Evolutionary conservation across 768 basidiomycete species (phyloP).

Genomic region (Auriscalpium microsporum): DNA sequence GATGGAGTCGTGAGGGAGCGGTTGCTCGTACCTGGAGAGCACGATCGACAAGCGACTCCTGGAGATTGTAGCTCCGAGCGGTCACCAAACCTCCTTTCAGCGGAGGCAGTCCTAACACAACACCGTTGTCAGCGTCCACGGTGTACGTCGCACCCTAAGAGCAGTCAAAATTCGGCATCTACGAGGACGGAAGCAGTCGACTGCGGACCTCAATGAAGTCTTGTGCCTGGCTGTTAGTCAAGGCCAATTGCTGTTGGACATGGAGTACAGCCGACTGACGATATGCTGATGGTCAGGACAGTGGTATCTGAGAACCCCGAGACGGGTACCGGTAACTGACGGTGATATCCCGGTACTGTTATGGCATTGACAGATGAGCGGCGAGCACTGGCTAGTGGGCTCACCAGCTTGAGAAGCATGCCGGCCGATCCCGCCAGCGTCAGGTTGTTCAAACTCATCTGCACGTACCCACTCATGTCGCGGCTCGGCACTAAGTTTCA

Average conservation of each 20-base stretch:
- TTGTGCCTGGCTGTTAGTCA: slow-evolving; percentile 11
- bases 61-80: slow-evolving; percentile 8
- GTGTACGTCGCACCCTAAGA: slow-evolving; percentile 11
- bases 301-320: background rate
- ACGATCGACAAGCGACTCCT: slow-evolving; percentile 9
- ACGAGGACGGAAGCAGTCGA: background rate
- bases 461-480: slow-evolving; percentile 9
- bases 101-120: slow-evolving; percentile 10
- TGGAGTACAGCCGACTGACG: slow-evolving; percentile 11
- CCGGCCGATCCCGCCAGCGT: slow-evolving; percentile 7
- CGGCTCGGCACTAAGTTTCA: slow-evolving; percentile 8
- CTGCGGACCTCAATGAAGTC: slow-evolving; percentile 12
- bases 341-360: slow-evolving; percentile 10
- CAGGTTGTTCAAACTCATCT: slow-evolving; percentile 5
- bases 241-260: slow-evolving; percentile 9
- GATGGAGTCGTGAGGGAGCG: background rate
- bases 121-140: slow-evolving; percentile 10
- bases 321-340: background rate
- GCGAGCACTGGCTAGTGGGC: background rate
- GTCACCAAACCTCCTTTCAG: slow-evolving; percentile 11
- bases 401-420: slow-evolving; percentile 12
- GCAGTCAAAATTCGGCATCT: background rate
- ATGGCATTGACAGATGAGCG: too few relatives aligned
- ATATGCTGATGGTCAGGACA: background rate
- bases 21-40: slow-evolving; percentile 5